phyloP scores from a whole-genome alignment of 1,284 basidiomycete genomes.

The Irpex rosettiformis region DNA sequence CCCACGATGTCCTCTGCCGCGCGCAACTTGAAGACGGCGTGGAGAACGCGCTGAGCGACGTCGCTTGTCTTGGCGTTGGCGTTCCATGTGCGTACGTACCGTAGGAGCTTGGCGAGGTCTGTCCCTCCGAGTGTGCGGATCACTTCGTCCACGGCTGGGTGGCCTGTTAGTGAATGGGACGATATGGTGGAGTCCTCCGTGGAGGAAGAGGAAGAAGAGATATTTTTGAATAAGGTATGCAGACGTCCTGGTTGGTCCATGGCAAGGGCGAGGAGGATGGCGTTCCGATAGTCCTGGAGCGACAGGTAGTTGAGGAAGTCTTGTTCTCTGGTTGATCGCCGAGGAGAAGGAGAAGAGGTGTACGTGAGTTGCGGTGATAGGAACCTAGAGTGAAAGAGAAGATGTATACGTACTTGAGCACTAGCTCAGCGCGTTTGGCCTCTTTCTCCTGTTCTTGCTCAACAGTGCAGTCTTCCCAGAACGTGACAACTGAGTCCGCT shows the following conservation, averaged over 20 bases:
- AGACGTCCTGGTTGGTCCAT: conserved; percentile 94
- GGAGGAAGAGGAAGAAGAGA: conserved; percentile 31
- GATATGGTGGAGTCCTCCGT: not conserved
- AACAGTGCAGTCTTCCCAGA: conserved; percentile 93
- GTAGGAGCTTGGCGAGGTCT: conserved; percentile 81
- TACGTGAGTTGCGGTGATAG: not conserved
- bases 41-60: conserved; percentile 86
- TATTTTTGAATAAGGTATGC: conserved; percentile 73
- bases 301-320: conserved; percentile 90
- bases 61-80: conserved; percentile 80
- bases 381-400: not conserved
- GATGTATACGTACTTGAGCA: conserved; percentile 65
- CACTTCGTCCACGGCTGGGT: conserved; percentile 75
- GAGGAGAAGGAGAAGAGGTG: not conserved
- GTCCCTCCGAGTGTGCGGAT: conserved; percentile 66
- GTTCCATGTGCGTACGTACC: conserved; percentile 92
- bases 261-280: conserved; percentile 86
- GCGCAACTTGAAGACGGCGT: conserved; percentile 77
- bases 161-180: conserved; percentile 54
- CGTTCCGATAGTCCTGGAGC: conserved; percentile 87
- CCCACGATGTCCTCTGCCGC: conserved; percentile 68
- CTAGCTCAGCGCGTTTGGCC: conserved; percentile 63
- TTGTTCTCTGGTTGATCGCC: conserved; percentile 68
- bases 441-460: conserved; percentile 76
- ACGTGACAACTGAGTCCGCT: conserved; percentile 89